Evolutionary conservation across 2,329 filamentous ascomycete species (phyloP).

Genomic region (Microdochium paspali): DNA sequence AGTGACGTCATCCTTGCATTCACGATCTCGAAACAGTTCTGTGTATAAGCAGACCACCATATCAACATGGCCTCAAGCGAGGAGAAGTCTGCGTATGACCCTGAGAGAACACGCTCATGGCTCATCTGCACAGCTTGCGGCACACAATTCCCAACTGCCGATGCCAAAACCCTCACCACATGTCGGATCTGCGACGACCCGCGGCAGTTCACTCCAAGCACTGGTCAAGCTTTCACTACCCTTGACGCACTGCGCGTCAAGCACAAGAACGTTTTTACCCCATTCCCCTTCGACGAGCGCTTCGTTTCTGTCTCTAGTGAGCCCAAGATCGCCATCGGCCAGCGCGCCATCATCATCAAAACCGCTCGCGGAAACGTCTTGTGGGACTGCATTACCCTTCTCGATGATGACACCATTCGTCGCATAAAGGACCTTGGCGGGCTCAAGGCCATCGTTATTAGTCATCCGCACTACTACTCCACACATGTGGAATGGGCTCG

Average conservation of each 20-base stretch:
- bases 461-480: conserved; percentile 76
- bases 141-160: conserved; percentile 53
- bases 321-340: conserved; percentile 63
- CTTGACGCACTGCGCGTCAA: conserved; percentile 33
- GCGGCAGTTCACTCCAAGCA: conserved; percentile 57
- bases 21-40: neutral
- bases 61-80: conserved; percentile 5
- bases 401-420: conserved; percentile 55
- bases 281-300: conserved; percentile 29
- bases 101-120: conserved; percentile 13
- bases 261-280: conserved; percentile 45
- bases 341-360: conserved; percentile 60
- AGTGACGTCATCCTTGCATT: neutral
- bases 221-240: conserved; percentile 58
- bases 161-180: conserved; percentile 35
- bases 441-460: conserved; percentile 62
- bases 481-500: conserved; percentile 67
- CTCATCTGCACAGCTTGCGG: conserved; percentile 62
- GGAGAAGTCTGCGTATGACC: conserved; percentile 9
- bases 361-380: conserved; percentile 62
- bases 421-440: conserved; percentile 53
- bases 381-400: conserved; percentile 67
- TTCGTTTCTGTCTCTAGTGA: conserved; percentile 37
- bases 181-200: conserved; percentile 69
- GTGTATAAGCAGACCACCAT: conserved; percentile 2